Evolutionary conservation across 2,329 filamentous ascomycete genomes (phyloP), one percentile per base, ranked within the genome.

Genomic region (Alternaria rosae): DNA sequence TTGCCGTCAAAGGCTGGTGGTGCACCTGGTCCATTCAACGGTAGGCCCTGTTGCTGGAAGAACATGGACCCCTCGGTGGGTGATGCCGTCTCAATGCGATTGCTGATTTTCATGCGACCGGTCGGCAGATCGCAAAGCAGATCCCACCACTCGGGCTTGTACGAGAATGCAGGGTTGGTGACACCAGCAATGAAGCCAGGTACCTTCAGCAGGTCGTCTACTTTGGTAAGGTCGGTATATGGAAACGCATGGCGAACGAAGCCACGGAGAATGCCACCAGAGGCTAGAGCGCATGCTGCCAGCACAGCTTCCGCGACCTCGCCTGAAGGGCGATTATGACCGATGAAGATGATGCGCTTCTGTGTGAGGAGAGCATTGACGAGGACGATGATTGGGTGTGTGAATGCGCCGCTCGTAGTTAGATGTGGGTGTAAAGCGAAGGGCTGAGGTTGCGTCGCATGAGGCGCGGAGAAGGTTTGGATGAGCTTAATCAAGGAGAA

Each of bases 111-210:
- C 84, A 99, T 93, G 44, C 94, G 89, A 10, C 95, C 95, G 2
- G 90, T 94, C 0, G 94, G 91, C 43, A 99, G 84, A 79, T 99
- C 95, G 79, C 95, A 99, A 12, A 99, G 85, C 10, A 99, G 82
- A 79, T 99, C 95, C 95, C 95, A 99, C 95, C 95, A 99, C 77
- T 97, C 94, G 0, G 92, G 92, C 74, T 98, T 94, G 74, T 93
- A 89, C 64, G 94, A 93, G 77, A 99, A 99, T 0, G 93, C 94
- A 6, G 95, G 95, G 76, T 99, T 99, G 1, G 94, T 99, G 42
- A 99, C 95, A 59, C 95, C 95, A 3, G 95, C 95, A 71, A 99
- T 97, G 80, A 99, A 99, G 3, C 95, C 95, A 7, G 95, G 94
- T 0, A 99, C 95, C 72, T 96, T 94, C 50, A 99, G 86, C 11